Evolutionary conservation across 352 stramenopile genomes (phyloP).

Genomic region (Pythium brachiatum): DNA sequence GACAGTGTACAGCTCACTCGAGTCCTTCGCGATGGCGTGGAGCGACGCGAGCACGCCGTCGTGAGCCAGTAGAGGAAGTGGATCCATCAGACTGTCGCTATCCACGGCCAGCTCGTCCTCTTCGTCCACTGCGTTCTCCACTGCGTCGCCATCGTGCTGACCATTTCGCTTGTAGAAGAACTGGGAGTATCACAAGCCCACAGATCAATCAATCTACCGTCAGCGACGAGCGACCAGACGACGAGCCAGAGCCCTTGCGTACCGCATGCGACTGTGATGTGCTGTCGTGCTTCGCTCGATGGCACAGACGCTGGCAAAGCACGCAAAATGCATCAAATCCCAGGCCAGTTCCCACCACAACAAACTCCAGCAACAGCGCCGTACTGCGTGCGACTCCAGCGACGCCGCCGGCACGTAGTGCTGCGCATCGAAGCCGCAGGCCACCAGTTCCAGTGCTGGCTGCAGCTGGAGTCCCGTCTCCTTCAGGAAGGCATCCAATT

Average conservation of each 20-base stretch:
- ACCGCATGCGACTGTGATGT: not conserved
- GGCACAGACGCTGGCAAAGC: not conserved
- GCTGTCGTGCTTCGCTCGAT: constrained; percentile 2
- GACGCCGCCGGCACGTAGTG: constrained; percentile 17
- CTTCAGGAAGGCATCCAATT: constrained; percentile 9
- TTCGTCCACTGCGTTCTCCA: not conserved
- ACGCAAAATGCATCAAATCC: not conserved
- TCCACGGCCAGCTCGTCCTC: not conserved
- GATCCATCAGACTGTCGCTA: constrained; percentile 9
- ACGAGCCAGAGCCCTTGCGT: not conserved
- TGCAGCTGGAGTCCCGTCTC: constrained; percentile 2
- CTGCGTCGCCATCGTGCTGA: not conserved
- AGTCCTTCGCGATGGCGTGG: constrained; percentile 22
- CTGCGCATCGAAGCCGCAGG: constrained; percentile 5
- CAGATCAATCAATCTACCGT: not conserved
- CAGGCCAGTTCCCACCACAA: not conserved
- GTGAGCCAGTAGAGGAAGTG: not conserved
- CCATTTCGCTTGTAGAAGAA: not conserved
- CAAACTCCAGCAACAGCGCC: not conserved
- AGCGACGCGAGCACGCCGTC: constrained; percentile 30
- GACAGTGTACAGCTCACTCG: constrained; percentile 36
- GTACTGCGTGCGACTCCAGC: constrained; percentile 13
- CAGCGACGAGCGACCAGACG: not conserved
- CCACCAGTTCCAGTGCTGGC: constrained; percentile 1
- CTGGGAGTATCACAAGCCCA: not conserved